phyloP scores from a whole-genome alignment of 106 monocot species.

The Acorus gramineus region DNA sequence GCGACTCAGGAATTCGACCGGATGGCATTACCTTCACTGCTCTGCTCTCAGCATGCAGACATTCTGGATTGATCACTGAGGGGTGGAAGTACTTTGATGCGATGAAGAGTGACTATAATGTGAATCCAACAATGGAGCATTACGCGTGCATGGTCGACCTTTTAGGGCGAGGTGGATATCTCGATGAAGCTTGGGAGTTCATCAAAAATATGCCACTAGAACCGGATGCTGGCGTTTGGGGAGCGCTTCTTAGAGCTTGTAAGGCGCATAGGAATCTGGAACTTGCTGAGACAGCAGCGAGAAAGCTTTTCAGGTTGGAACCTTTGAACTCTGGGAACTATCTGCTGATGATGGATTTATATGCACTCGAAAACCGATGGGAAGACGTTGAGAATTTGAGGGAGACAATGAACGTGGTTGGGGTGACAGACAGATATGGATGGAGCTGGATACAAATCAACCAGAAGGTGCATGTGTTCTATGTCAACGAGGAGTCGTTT shows the following conservation, averaged over 20 bases:
- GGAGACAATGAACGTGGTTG: slow-evolving; percentile 27
- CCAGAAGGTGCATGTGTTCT: slow-evolving; percentile 33
- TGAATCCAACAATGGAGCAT: slow-evolving; percentile 44
- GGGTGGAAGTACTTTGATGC: slow-evolving; percentile 45
- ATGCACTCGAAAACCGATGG: slow-evolving; percentile 28
- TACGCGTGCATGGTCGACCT: slow-evolving; percentile 63
- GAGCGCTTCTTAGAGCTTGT: slow-evolving; percentile 39
- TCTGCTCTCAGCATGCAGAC: slow-evolving; percentile 45
- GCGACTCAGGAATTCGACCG: slow-evolving; percentile 21
- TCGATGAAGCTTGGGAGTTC: slow-evolving; percentile 54
- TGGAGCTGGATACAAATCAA: slow-evolving; percentile 53
- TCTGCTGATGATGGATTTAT: slow-evolving; percentile 45
- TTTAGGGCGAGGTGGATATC: slow-evolving; percentile 40
- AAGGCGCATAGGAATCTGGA: slow-evolving; percentile 36
- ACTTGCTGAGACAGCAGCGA: slow-evolving; percentile 32
- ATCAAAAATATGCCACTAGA: slow-evolving; percentile 38
- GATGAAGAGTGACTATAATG: slow-evolving; percentile 23
- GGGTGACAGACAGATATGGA: slow-evolving; percentile 28
- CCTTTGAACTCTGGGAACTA: slow-evolving; percentile 53
- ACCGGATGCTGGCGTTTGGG: slow-evolving; percentile 42
- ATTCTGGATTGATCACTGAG: slow-evolving; percentile 32
- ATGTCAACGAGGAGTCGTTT: slow-evolving; percentile 33
- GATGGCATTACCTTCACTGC: slow-evolving; percentile 59
- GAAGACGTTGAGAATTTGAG: slow-evolving; percentile 44
- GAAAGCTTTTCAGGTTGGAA: slow-evolving; percentile 33